A percentile compares a stretch with the other conserved stretches of the same genome.
Evolutionary conservation across 1,284 basidiomycete species (phyloP).

Genomic region (Neonothopanus nambi): DNA sequence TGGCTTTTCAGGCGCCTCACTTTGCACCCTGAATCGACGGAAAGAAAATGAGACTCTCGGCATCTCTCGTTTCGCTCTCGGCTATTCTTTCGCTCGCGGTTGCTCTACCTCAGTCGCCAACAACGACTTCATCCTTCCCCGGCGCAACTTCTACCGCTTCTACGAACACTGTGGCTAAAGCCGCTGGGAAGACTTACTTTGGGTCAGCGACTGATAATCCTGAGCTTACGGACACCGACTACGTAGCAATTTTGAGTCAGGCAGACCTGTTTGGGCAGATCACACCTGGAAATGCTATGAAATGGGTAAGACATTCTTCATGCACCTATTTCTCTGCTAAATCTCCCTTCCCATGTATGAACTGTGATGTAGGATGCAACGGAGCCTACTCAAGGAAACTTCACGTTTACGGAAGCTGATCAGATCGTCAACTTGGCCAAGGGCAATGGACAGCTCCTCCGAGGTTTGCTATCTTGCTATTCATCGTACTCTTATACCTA

Average conservation of each 20-base stretch:
- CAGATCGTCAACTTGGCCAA: constrained; percentile 46
- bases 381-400: constrained; percentile 48
- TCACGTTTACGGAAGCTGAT: constrained; percentile 49
- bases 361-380: constrained; percentile 44
- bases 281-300: constrained; percentile 57
- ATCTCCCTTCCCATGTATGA: neutral
- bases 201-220: constrained; percentile 61
- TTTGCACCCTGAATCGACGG: too few species aligned
- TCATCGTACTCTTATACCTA: constrained; percentile 12
- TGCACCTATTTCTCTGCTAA: neutral
- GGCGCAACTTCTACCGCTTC: constrained; percentile 6
- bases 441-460: constrained; percentile 40
- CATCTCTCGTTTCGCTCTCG: too few species aligned
- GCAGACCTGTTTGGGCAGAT: constrained; percentile 48
- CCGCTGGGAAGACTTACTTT: constrained; percentile 57
- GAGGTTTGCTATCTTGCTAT: constrained; percentile 28
- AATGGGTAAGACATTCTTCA: constrained; percentile 41
- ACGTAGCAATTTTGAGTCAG: constrained; percentile 42
- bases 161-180: constrained; percentile 38
- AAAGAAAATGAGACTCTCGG: too few species aligned
- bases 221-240: constrained; percentile 47
- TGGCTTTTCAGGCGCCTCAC: too few species aligned
- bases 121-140: neutral
- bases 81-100: too few species aligned
- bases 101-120: neutral